Conservation (phyloP, 2,329 filamentous ascomycete genomes). For the Fusarium succisae region DNA sequence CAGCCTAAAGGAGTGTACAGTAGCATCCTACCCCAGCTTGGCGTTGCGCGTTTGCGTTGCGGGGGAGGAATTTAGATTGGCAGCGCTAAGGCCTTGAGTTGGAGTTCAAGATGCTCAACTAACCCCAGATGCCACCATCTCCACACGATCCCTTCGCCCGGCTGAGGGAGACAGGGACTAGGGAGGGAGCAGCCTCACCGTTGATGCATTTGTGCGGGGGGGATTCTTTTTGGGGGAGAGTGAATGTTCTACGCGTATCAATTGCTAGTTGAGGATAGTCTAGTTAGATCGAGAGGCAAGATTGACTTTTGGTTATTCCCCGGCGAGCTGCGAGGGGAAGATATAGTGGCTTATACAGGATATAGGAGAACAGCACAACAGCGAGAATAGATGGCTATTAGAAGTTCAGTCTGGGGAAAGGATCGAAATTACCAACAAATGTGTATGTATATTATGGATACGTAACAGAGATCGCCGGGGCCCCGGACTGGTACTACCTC, state of each 20-base stretch:
- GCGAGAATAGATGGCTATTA: background rate
- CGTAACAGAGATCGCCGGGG: slow-evolving; percentile 22
- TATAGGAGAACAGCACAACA: background rate
- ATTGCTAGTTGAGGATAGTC: background rate
- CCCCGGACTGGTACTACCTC: slow-evolving; percentile 19
- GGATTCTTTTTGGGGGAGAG: background rate
- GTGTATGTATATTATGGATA: background rate
- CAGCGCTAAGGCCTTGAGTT: slow-evolving; percentile 30
- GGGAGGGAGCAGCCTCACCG: slow-evolving; percentile 22
- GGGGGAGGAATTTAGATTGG: slow-evolving; percentile 34
- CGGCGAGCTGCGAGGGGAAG: slow-evolving; percentile 26
- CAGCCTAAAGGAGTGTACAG: background rate
- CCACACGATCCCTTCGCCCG: slow-evolving; percentile 43
- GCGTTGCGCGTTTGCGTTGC: slow-evolving; percentile 23
- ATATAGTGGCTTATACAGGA: background rate
- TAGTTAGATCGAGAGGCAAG: slow-evolving; percentile 1
- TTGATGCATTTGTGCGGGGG: slow-evolving; percentile 19
- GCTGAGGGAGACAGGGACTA: slow-evolving; percentile 8
- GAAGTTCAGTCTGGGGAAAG: slow-evolving; percentile 22
- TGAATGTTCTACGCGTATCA: background rate
- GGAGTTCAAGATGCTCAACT: slow-evolving; percentile 13
- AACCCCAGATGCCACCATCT: slow-evolving; percentile 31
- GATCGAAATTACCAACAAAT: background rate
- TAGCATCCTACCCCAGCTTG: slow-evolving; percentile 25
- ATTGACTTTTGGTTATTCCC: slow-evolving; percentile 14